These are phyloP conservation scores for Trichoderma brevicompactum DNA, from an alignment of 2,329 filamentous ascomycete genomes.

Conservation along the genomic window DNA sequence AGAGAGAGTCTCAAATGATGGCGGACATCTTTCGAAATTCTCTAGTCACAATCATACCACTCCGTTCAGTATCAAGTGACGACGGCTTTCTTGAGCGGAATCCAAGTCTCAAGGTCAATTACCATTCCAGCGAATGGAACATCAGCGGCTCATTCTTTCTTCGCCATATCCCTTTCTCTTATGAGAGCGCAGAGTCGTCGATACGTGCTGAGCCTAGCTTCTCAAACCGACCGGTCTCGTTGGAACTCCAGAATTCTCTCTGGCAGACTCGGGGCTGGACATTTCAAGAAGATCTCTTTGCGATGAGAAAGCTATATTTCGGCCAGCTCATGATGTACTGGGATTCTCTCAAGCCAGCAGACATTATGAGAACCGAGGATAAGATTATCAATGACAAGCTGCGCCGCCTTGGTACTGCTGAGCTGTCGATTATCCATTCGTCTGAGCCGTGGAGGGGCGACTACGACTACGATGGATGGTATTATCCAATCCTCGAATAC, in stretches of 20 bases:
- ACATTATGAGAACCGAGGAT: slow-evolving; percentile 20
- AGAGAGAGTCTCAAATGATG: slow-evolving; percentile 10
- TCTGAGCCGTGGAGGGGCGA: slow-evolving; percentile 11
- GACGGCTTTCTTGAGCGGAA: slow-evolving; percentile 8
- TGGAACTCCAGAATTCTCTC: neutral
- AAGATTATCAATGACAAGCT: neutral
- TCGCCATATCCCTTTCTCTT: slow-evolving; percentile 17
- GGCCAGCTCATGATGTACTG: slow-evolving; percentile 19
- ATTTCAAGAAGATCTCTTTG: slow-evolving; percentile 16
- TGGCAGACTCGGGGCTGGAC: slow-evolving; percentile 16
- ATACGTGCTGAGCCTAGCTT: neutral
- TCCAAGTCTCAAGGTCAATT: slow-evolving; percentile 8
- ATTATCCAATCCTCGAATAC: slow-evolving; percentile 1
- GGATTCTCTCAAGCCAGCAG: slow-evolving; percentile 6
- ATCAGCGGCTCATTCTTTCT: slow-evolving; percentile 10
- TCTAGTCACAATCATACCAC: neutral
- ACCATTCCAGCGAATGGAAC: neutral
- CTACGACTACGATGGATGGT: slow-evolving; percentile 9
- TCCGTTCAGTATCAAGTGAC: neutral
- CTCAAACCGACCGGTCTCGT: neutral
- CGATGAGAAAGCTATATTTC: slow-evolving; percentile 9
- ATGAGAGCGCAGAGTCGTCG: neutral
- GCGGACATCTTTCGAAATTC: slow-evolving; percentile 15
- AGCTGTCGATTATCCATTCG: neutral
- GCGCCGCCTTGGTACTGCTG: neutral